These are phyloP conservation scores for Ormosia semicastrata DNA, from an alignment of 306 rosid genomes.

Conservation along the genomic window DNA sequence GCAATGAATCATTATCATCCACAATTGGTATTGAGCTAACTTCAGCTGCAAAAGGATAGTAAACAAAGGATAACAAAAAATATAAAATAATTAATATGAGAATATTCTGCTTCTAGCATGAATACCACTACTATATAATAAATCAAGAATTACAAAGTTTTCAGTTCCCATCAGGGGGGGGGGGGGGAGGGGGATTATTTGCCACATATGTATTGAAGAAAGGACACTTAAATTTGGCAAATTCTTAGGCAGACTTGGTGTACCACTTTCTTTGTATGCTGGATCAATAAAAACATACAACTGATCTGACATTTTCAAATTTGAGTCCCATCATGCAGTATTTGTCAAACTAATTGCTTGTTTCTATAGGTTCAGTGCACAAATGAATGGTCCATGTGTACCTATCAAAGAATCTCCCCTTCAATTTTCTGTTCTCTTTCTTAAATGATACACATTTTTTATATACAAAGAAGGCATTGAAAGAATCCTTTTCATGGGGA, in stretches of 20 bases:
- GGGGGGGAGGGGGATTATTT: background rate
- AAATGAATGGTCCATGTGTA: background rate
- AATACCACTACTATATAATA: background rate
- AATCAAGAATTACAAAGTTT: conserved; percentile 1
- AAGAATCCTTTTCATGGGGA: background rate
- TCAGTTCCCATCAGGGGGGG: background rate
- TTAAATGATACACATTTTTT: background rate
- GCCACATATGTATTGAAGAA: background rate
- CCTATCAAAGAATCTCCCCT: background rate
- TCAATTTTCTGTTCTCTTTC: background rate
- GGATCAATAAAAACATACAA: background rate
- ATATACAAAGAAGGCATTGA: background rate
- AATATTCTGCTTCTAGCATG: conserved; percentile 1
- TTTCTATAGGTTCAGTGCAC: conserved; percentile 5
- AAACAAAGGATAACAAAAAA: conserved; percentile 13
- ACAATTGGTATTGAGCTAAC: conserved; percentile 76
- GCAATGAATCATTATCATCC: conserved; percentile 46
- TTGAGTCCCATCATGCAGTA: conserved; percentile 6
- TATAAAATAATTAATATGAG: background rate
- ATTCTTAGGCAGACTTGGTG: background rate
- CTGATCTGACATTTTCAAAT: background rate
- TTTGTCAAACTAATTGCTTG: background rate
- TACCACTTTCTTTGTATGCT: background rate
- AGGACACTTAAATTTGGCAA: background rate
- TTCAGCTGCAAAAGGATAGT: conserved; percentile 49